phyloP scores from a whole-genome alignment of 257 asterid species.

The Knoxia roxburghii region DNA sequence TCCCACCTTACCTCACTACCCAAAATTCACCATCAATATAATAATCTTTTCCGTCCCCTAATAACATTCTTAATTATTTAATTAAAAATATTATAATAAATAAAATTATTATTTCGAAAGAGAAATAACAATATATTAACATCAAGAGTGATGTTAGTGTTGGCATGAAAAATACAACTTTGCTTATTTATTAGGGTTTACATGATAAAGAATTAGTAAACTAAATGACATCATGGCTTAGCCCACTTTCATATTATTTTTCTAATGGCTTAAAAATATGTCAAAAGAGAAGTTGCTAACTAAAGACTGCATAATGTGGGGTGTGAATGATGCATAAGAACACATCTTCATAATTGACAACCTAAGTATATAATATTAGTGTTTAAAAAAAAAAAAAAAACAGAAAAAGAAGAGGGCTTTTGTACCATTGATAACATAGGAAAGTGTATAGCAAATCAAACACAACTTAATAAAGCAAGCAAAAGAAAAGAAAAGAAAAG shows the following conservation, averaged over 20 bases:
- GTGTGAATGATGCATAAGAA: slow-evolving; percentile 14
- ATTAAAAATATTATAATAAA: no score
- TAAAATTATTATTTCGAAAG: no score
- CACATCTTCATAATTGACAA: background rate
- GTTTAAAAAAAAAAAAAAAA: background rate
- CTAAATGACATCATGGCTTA: slow-evolving; percentile 40
- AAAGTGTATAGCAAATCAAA: slow-evolving; percentile 11
- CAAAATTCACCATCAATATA: no score
- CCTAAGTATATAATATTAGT: background rate
- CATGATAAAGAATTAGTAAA: slow-evolving; percentile 12
- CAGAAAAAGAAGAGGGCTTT: slow-evolving; percentile 13
- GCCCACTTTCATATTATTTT: slow-evolving; percentile 23
- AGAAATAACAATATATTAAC: no score
- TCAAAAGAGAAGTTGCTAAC: background rate
- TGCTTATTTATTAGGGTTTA: background rate
- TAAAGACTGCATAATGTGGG: slow-evolving; percentile 18
- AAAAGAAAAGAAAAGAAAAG: no score
- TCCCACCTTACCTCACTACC: no score
- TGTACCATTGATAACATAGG: slow-evolving; percentile 3
- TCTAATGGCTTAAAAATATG: background rate
- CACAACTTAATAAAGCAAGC: background rate
- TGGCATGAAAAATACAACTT: no score
- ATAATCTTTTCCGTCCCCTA: no score
- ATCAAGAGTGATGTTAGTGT: no score
- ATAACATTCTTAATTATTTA: no score